These are phyloP conservation scores for Penicillium canariense DNA, from an alignment of 495 filamentous ascomycete genomes.

Conservation along the genomic window DNA sequence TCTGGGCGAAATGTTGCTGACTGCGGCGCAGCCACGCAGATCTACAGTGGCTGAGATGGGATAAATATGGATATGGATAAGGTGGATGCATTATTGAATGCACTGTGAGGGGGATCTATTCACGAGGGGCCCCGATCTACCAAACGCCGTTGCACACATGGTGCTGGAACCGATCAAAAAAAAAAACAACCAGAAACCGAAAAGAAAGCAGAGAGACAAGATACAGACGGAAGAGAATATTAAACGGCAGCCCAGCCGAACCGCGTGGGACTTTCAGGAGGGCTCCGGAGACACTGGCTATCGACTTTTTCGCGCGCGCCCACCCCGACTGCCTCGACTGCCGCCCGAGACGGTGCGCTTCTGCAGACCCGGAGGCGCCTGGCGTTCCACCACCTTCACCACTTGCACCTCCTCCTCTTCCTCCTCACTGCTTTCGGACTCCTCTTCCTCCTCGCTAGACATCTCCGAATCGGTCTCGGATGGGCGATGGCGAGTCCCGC, in stretches of 20 bases:
- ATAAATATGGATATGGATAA: not conserved
- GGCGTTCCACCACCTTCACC: conserved; percentile 34
- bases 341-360: conserved; percentile 20
- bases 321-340: conserved; percentile 13
- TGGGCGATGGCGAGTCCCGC: conserved; percentile 13
- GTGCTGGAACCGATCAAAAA: not conserved
- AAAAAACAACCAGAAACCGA: not conserved
- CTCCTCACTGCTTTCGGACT: conserved; percentile 31
- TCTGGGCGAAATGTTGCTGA: not conserved
- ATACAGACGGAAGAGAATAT: conserved; percentile 2
- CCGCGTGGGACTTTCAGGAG: conserved; percentile 6
- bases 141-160: not conserved
- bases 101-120: conserved; percentile 7
- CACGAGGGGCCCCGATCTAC: conserved; percentile 3
- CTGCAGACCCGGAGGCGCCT: conserved; percentile 20
- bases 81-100: conserved; percentile 3
- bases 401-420: conserved; percentile 36
- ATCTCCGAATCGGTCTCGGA: conserved; percentile 21
- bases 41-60: conserved; percentile 3
- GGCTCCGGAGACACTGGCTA: conserved; percentile 14
- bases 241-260: conserved; percentile 3
- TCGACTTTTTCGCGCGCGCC: conserved; percentile 28
- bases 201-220: not conserved
- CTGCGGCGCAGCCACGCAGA: conserved; percentile 4
- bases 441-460: conserved; percentile 22